Base-by-base conservation (phyloP, 495 filamentous ascomycete genomes). In the Tirmania nivea region DNA sequence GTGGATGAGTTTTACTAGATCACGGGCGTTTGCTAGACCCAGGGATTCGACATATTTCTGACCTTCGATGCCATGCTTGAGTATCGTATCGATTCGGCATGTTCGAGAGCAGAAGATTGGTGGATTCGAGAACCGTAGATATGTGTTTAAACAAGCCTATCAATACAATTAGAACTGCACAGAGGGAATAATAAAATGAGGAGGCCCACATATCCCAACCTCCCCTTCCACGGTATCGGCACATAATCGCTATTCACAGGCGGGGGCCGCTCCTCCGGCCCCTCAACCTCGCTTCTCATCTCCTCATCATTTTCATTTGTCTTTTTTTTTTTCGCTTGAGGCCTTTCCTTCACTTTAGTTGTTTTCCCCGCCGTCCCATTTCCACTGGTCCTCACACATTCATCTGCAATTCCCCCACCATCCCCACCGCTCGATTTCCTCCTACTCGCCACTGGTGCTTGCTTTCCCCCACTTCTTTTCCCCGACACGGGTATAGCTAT, bases 21-120 rank as follows among this genome's bases (percentile, higher is more conserved):
- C 88, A 35, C 76, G 73, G 19, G 83, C 81, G 67, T 97, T 95
- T 5, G 81, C 76, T 8, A 95, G 68, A 2, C 84, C 84, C 8
- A 97, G 66, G 0, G 75, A 70, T 64, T 93, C 78, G 2, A 94
- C 79, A 56, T 80, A 94, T 52, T 68, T 69, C 51, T 80, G 73
- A 0, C 87, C 87, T 7, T 67, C 63, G 17, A 65, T 65, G 11
- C 87, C 78, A 57, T 94, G 84, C 49, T 95, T 86, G 7, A 94
- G 65, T 39, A 94, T 94, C 5, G 86, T 92, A 0, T 84, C 73
- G 59, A 95, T 90, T 48, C 88, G 84, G 63, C 86, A 94, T 1
- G 88, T 94, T 21, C 89, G 76, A 2, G 90, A 95, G 63, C 79
- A 82, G 68, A 95, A 96, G 10, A 95, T 78, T 0, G 89, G 78